A percentile compares a stretch with the other conserved stretches of the same genome.
Evolutionary conservation across 2,329 filamentous ascomycete species (phyloP).

Genomic region (Paramyrothecium roridum): DNA sequence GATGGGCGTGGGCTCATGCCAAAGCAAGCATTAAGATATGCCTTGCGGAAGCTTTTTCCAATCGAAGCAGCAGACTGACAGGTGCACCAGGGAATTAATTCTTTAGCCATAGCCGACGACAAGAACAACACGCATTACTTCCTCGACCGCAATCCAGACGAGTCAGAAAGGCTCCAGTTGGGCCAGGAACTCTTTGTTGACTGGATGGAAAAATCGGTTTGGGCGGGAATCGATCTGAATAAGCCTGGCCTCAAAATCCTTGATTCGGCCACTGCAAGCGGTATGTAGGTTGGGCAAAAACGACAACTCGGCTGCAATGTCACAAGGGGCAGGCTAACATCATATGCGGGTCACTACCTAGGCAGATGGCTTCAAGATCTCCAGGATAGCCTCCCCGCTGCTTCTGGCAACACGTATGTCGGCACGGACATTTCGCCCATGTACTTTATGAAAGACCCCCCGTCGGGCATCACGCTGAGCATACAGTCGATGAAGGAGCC

Average conservation of each 20-base stretch:
- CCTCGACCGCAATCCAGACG: not conserved
- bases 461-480: not conserved
- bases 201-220: not conserved
- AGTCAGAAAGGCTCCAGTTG: not conserved
- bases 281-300: not conserved
- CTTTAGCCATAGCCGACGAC: not conserved
- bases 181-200: not conserved
- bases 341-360: not conserved
- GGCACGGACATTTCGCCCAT: not conserved
- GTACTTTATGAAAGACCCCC: not conserved
- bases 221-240: not conserved
- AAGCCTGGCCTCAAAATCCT: not conserved
- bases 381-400: not conserved
- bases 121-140: slow-evolving; percentile 1
- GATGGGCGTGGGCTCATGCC: too few relatives aligned
- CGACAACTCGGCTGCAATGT: too few relatives aligned
- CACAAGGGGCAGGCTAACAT: not conserved
- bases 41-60: too few relatives aligned
- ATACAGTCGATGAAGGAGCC: slow-evolving; percentile 1
- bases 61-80: too few relatives aligned
- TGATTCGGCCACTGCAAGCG: not conserved
- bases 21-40: too few relatives aligned
- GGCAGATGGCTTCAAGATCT: not conserved
- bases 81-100: too few relatives aligned
- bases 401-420: not conserved